Base-by-base conservation (phyloP, 495 filamentous ascomycete genomes). In the Aspergillus bridgeri region DNA sequence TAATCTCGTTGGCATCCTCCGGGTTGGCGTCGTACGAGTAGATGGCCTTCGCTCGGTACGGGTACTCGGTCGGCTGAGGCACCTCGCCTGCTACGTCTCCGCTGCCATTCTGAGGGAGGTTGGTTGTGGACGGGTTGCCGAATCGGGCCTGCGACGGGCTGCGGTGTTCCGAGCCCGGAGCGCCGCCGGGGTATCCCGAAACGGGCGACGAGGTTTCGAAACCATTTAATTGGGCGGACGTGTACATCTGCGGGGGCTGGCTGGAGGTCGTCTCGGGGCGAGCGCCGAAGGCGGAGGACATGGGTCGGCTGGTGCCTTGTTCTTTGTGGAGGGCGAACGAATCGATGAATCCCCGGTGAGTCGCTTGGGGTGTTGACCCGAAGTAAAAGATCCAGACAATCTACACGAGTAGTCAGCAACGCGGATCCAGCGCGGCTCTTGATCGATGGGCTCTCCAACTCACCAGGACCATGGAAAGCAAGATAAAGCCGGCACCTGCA, bases 381-480 rank as follows among this genome's bases (percentile, higher is more conserved):
- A 96, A 99, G 76, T 98, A 96, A 76, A 96, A 96, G 59, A 98
- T 96, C 94, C 94, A 99, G 48, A 98, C 83, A 65, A 97, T 89
- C 93, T 97, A 13, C 21, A 19, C 22, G n/a, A 65, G n/a, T 8
- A 11, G 52, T 68, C 38, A 71, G 62, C 50, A 24, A 25, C 11
- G 44, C 11, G 3, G 13, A 27, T 3, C 33, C 33, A 15, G 33
- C 9, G 33, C 33, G 1, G 17, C 1, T 2, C 6, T 38, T 11
- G 9, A 47, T 20, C 24, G 17, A 56, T 3, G 15, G 5, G 19
- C 6, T 20, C 8, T 18, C 5, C 33, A 4, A 80, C 88, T 67
- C 80, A 96, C 93, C 67, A 89, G 84, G 53, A 98, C 86, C 86
- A 98, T 97, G 33, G 93, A 90, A 27, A 98, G 79, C n/a, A 98